Conservation (phyloP, 306 rosid genomes). For the Sophora flavescens region DNA sequence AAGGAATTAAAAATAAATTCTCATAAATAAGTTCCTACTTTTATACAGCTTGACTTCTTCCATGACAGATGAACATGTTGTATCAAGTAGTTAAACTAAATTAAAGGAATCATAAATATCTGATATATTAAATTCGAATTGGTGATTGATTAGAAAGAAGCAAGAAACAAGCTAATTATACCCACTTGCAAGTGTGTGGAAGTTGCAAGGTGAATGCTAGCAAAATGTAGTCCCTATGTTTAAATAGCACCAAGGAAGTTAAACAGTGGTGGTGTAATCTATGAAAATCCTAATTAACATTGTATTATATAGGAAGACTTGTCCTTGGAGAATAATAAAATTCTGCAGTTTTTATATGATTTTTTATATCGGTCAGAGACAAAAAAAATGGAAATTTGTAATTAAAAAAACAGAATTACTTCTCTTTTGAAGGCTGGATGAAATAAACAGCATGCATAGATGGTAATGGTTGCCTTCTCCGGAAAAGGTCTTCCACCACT, state of each 20-base stretch:
- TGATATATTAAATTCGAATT: not conserved
- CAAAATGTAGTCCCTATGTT: not conserved
- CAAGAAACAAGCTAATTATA: not conserved
- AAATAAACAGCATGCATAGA: slow-evolving; percentile 91
- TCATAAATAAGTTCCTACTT: not conserved
- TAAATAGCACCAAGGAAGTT: slow-evolving; percentile 3
- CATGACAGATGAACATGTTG: not conserved
- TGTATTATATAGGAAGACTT: not conserved
- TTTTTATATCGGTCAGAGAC: slow-evolving; percentile 4
- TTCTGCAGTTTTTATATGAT: slow-evolving; percentile 20
- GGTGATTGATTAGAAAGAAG: not conserved
- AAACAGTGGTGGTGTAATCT: not conserved
- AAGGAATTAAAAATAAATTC: slow-evolving; percentile 18
- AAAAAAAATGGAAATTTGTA: slow-evolving; percentile 5
- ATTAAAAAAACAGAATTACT: slow-evolving; percentile 57
- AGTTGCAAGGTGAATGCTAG: slow-evolving; percentile 3
- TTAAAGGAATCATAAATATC: not conserved
- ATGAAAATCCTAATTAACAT: not conserved
- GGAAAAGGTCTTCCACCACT: slow-evolving; percentile 98
- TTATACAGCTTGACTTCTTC: slow-evolving; percentile 4
- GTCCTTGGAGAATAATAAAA: slow-evolving; percentile 12
- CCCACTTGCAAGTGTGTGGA: not conserved
- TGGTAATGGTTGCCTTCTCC: slow-evolving; percentile 97
- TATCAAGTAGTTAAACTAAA: slow-evolving; percentile 24
- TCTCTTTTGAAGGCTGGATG: slow-evolving; percentile 91